Evolutionary conservation across 2,329 filamentous ascomycete species (phyloP).

Genomic region (Penicillium sp.): DNA sequence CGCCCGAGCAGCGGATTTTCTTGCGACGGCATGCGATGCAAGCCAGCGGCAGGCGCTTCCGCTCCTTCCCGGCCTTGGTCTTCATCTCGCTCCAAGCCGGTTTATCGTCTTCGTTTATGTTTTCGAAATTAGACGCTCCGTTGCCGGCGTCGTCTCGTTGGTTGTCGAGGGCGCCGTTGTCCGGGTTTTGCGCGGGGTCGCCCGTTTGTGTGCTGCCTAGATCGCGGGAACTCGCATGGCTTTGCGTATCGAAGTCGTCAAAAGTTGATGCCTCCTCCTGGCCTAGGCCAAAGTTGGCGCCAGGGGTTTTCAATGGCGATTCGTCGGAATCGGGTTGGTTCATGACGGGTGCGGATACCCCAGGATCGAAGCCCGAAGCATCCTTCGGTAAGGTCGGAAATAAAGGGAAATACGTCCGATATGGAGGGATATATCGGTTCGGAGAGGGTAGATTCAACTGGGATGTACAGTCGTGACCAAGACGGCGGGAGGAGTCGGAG

Average conservation of each 20-base stretch:
- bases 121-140: conserved; percentile 20
- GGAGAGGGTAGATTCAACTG: conserved; percentile 5
- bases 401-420: background rate
- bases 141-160: conserved; percentile 25
- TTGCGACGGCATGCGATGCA: conserved; percentile 95
- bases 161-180: conserved; percentile 19
- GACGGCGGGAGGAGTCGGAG: conserved; percentile 8
- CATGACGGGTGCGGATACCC: conserved; percentile 42
- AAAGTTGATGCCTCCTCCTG: conserved; percentile 29
- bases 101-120: conserved; percentile 53
- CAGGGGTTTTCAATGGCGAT: conserved; percentile 30
- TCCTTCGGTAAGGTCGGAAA: conserved; percentile 28
- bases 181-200: conserved; percentile 24
- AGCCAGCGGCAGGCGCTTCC: conserved; percentile 86
- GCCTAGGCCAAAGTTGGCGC: conserved; percentile 21
- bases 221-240: conserved; percentile 38
- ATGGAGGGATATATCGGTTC: conserved; percentile 7
- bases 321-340: conserved; percentile 37
- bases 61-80: conserved; percentile 91
- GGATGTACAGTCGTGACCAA: background rate
- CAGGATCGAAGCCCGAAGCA: conserved; percentile 33
- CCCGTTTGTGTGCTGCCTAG: conserved; percentile 29
- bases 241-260: conserved; percentile 38
- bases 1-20: conserved; percentile 96
- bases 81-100: conserved; percentile 79